phyloP scores from a whole-genome alignment of 768 basidiomycete species.

The Tricholoma bakamatsutake region DNA sequence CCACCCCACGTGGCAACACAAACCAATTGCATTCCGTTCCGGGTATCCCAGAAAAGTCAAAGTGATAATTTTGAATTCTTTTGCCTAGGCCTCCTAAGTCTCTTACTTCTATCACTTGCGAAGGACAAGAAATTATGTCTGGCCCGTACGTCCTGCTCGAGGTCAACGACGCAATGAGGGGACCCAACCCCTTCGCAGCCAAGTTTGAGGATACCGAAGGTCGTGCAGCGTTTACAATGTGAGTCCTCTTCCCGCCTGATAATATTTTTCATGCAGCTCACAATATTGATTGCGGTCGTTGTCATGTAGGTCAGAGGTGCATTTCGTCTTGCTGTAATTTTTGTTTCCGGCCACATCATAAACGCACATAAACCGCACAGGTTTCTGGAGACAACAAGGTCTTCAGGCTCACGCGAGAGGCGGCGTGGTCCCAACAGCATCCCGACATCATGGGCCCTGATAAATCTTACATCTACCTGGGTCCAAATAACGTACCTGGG shows the following conservation, averaged over 20 bases:
- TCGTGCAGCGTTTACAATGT: slow-evolving; percentile 65
- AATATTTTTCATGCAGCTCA: slow-evolving; percentile 10
- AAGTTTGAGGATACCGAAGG: slow-evolving; percentile 60
- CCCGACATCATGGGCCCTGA: slow-evolving; percentile 76
- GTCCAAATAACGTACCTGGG: slow-evolving; percentile 55
- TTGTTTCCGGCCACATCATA: background rate
- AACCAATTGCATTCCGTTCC: slow-evolving; percentile 32
- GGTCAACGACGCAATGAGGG: slow-evolving; percentile 37
- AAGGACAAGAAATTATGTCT: slow-evolving; percentile 11
- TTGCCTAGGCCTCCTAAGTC: slow-evolving; percentile 15
- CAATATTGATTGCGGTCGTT: slow-evolving; percentile 6
- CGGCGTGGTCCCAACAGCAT: slow-evolving; percentile 61
- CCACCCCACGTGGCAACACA: slow-evolving; percentile 23
- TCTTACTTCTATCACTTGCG: slow-evolving; percentile 6
- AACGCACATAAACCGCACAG: background rate
- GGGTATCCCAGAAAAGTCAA: slow-evolving; percentile 16
- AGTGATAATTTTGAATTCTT: slow-evolving; percentile 7
- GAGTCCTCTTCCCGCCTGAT: slow-evolving; percentile 20
- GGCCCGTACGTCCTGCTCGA: slow-evolving; percentile 49
- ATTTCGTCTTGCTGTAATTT: background rate
- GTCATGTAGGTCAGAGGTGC: slow-evolving; percentile 1
- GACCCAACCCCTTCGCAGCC: slow-evolving; percentile 49
- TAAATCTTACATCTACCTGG: slow-evolving; percentile 71
- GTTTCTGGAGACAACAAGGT: slow-evolving; percentile 32
- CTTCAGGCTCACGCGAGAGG: slow-evolving; percentile 59